Conservation (phyloP, 306 rosid species). For the Dryas octopetala region DNA sequence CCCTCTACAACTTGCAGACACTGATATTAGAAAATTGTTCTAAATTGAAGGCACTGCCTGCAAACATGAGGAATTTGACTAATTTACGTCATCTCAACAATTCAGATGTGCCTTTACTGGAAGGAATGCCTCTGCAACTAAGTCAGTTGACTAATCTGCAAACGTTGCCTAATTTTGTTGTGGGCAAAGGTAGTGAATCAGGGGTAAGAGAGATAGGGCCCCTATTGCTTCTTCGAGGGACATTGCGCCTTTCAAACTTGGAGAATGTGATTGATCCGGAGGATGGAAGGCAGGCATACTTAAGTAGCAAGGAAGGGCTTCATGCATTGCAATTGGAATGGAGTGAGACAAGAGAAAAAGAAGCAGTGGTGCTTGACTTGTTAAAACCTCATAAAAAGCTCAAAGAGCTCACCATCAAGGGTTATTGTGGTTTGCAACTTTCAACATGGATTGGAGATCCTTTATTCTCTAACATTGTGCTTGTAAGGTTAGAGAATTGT, state of each 20-base stretch:
- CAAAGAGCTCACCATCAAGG: background rate
- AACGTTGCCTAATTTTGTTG: conserved; percentile 10
- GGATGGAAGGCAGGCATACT: conserved; percentile 12
- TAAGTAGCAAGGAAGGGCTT: background rate
- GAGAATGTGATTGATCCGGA: conserved; percentile 11
- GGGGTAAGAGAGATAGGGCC: conserved; percentile 1
- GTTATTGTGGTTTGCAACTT: conserved; percentile 11
- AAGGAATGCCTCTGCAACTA: conserved; percentile 25
- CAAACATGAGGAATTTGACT: background rate
- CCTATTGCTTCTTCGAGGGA: conserved; percentile 2
- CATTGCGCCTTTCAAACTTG: conserved; percentile 8
- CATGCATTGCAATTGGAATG: conserved; percentile 16
- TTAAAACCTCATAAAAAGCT: conserved; percentile 26
- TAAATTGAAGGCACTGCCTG: background rate
- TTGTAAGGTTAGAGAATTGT: background rate
- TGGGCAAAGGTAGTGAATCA: background rate
- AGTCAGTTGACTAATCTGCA: conserved; percentile 10
- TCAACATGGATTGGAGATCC: conserved; percentile 20
- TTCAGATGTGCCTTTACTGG: background rate
- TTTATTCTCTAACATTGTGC: background rate
- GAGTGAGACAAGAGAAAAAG: background rate
- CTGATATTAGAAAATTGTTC: background rate
- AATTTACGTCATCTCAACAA: conserved; percentile 17
- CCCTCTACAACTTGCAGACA: conserved; percentile 18
- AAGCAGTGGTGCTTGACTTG: background rate